Evolutionary conservation across 2,329 filamentous ascomycete species (phyloP).

Genomic region (Magnaporthiopsis rhizophila): DNA sequence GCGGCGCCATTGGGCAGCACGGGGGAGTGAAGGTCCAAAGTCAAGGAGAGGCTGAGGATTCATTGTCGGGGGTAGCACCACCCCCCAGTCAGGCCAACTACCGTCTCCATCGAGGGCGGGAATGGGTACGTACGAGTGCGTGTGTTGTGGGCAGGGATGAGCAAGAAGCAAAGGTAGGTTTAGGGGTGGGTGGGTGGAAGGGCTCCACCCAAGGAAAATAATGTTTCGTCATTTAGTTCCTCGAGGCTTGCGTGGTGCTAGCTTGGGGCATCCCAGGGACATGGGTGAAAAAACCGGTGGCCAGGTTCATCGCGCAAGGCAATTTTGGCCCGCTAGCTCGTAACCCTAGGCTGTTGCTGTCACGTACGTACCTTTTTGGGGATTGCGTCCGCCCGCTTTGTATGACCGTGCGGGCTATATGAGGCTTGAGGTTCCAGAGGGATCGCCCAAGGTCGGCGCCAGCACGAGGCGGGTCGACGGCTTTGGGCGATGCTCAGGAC

Average conservation of each 20-base stretch:
- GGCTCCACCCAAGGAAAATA: not conserved
- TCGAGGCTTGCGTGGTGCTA: not conserved
- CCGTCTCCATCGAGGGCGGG: not conserved
- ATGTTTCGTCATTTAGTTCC: not conserved
- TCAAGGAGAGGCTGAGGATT: not conserved
- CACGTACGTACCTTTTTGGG: not conserved
- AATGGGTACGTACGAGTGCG: not conserved
- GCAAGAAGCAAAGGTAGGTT: not conserved
- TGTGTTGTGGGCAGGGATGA: not conserved
- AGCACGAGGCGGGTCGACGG: not conserved
- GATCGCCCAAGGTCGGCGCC: not conserved
- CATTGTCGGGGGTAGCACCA: not conserved
- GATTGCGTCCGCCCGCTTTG: not conserved
- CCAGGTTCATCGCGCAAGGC: not conserved
- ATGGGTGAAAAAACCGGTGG: not conserved
- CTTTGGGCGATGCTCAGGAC: not conserved
- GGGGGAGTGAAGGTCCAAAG: not conserved
- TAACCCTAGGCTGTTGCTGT: not conserved
- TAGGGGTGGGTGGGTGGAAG: slow-evolving; percentile 1
- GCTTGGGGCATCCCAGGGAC: not conserved
- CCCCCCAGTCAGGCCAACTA: not conserved
- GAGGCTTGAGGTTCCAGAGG: not conserved
- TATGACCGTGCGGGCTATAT: not conserved
- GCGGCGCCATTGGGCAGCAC: not conserved
- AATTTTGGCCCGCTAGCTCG: not conserved